phyloP scores from a whole-genome alignment of 345 rosid species.

The Euphorbia pulcherrima region DNA sequence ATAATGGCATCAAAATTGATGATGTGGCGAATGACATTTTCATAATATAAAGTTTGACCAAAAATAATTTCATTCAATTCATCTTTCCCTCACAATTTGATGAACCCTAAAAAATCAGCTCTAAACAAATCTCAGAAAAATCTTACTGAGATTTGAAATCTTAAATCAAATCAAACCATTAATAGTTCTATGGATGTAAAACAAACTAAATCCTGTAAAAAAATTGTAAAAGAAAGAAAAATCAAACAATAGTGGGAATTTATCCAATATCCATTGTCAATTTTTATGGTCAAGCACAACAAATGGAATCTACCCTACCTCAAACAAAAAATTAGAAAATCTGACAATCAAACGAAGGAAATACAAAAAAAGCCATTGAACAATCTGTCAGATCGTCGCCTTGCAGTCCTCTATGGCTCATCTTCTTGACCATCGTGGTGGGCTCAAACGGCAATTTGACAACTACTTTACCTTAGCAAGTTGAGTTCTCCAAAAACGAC shows the following conservation, averaged over 20 bases:
- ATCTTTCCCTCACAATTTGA: no score
- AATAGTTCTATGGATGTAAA: background rate
- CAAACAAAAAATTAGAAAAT: background rate
- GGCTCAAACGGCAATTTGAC: slow-evolving; percentile 89
- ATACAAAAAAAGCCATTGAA: slow-evolving; percentile 87
- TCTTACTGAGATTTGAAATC: no score
- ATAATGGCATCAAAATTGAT: no score
- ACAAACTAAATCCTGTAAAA: background rate
- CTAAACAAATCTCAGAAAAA: no score
- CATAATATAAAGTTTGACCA: no score
- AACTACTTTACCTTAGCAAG: slow-evolving; percentile 83
- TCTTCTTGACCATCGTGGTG: slow-evolving; percentile 70
- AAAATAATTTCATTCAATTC: no score
- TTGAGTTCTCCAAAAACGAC: slow-evolving; percentile 84
- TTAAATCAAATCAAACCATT: background rate
- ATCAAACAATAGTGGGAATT: background rate
- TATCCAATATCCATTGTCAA: slow-evolving; percentile 4
- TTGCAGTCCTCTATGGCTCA: slow-evolving; percentile 88
- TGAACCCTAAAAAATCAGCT: no score
- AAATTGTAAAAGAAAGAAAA: no score
- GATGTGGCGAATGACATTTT: no score
- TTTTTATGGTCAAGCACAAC: background rate
- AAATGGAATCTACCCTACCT: background rate
- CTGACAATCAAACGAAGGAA: slow-evolving; percentile 76
- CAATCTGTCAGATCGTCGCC: slow-evolving; percentile 88